Percentiles rank a stretch among this genome's conserved stretches.
These are phyloP conservation scores for Cryomyces antarcticus DNA, from an alignment of 495 filamentous ascomycete genomes.

Conservation along the genomic window DNA sequence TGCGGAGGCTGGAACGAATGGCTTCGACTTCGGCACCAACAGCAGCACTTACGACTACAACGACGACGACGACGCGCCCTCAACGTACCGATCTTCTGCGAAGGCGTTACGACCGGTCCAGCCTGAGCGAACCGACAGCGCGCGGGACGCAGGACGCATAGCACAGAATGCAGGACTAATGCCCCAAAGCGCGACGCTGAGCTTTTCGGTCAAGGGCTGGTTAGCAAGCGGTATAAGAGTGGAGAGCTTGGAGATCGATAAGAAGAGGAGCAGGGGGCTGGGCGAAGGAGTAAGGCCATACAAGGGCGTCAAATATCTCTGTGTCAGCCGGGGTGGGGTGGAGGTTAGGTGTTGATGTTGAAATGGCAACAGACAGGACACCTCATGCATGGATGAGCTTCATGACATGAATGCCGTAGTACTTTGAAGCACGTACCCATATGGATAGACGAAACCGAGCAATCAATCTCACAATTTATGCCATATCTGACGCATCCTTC, in stretches of 20 bases:
- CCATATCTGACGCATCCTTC: too few relatives aligned
- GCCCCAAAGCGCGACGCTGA: slow-evolving; percentile 71
- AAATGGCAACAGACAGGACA: too few relatives aligned
- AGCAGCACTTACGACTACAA: slow-evolving; percentile 14
- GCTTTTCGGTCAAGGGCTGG: slow-evolving; percentile 88
- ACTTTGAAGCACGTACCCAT: too few relatives aligned
- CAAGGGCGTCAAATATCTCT: slow-evolving; percentile 96
- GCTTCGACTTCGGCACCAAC: slow-evolving; percentile 27
- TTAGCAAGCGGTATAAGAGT: slow-evolving; percentile 84
- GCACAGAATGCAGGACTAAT: slow-evolving; percentile 67
- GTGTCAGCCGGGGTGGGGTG: slow-evolving; percentile 67
- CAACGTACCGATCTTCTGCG: slow-evolving; percentile 25
- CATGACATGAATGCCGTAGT: too few relatives aligned
- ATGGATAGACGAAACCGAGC: too few relatives aligned
- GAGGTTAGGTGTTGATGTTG: slow-evolving; percentile 44
- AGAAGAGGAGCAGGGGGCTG: slow-evolving; percentile 66
- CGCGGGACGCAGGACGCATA: slow-evolving; percentile 16
- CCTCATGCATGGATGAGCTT: too few relatives aligned
- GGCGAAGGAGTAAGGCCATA: slow-evolving; percentile 83
- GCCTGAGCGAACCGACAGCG: neutral
- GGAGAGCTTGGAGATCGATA: slow-evolving; percentile 68
- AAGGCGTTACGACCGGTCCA: slow-evolving; percentile 4
- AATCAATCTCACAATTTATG: too few relatives aligned
- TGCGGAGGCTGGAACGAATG: slow-evolving; percentile 13
- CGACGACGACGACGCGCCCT: slow-evolving; percentile 38